Percentiles rank a stretch among this genome's conserved stretches.
phyloP scores from a whole-genome alignment of 352 stramenopile species.

The Thalassiosira livingstoniorum region DNA sequence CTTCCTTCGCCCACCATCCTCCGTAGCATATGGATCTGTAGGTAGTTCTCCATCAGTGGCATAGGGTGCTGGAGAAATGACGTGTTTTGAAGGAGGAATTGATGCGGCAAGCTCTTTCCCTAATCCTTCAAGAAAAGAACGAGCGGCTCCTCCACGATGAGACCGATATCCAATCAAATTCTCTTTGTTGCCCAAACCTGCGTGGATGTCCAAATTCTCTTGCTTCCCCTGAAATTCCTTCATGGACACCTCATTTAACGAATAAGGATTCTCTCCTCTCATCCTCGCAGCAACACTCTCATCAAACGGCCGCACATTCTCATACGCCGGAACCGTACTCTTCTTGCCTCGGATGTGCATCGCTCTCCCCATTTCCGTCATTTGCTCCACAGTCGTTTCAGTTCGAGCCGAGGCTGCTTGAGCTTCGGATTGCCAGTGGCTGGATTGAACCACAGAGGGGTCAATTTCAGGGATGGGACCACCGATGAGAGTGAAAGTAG shows the following conservation, averaged over 20 bases:
- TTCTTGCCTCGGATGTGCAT: slow-evolving; percentile 56
- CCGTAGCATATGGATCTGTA: slow-evolving; percentile 3
- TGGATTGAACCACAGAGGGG: slow-evolving; percentile 34
- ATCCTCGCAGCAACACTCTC: slow-evolving; percentile 42
- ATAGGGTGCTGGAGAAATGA: slow-evolving; percentile 6
- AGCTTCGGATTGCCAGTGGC: slow-evolving; percentile 56
- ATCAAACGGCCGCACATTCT: slow-evolving; percentile 35
- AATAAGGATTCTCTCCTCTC: slow-evolving; percentile 44
- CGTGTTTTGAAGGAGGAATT: slow-evolving; percentile 3
- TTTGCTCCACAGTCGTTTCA: slow-evolving; percentile 47
- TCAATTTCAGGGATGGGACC: slow-evolving; percentile 36
- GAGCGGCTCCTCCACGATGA: not conserved
- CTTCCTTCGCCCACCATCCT: slow-evolving; percentile 7
- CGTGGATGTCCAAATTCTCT: not conserved
- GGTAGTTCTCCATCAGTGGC: slow-evolving; percentile 21
- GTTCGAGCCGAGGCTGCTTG: slow-evolving; percentile 43
- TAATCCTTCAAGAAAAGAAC: slow-evolving; percentile 18
- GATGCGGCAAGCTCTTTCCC: slow-evolving; percentile 21
- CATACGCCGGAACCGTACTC: slow-evolving; percentile 25
- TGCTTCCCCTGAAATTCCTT: not conserved
- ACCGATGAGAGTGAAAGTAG: slow-evolving; percentile 34
- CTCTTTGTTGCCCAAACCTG: not conserved
- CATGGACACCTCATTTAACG: slow-evolving; percentile 43
- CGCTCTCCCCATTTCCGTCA: slow-evolving; percentile 52
- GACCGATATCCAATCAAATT: slow-evolving; percentile 36